A percentile compares a stretch with the other conserved stretches of the same genome.
These are phyloP conservation scores for Pyrus betulifolia DNA, from an alignment of 306 rosid species.

Conservation along the genomic window DNA sequence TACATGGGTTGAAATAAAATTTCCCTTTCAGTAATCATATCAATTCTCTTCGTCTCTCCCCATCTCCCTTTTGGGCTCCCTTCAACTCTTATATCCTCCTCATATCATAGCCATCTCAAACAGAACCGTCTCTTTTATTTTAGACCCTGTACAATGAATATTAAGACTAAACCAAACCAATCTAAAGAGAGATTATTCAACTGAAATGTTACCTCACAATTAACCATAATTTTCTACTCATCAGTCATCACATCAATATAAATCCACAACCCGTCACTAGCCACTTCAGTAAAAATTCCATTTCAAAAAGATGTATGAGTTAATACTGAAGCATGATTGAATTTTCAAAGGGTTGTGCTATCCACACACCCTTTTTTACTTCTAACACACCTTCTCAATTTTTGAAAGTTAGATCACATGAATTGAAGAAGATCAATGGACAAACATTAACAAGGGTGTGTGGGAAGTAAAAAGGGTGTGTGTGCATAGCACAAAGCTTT, in stretches of 20 bases:
- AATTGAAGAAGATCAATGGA: no score
- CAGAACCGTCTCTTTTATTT: not conserved
- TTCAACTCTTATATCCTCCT: not conserved
- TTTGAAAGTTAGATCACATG: no score
- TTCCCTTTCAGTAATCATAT: not conserved
- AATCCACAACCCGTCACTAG: not conserved
- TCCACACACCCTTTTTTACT: no score
- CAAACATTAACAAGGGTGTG: no score
- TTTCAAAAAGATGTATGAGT: not conserved
- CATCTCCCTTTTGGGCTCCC: not conserved
- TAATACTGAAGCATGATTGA: not conserved
- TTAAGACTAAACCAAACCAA: not conserved
- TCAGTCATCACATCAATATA: not conserved
- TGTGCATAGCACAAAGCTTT: no score
- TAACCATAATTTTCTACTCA: not conserved
- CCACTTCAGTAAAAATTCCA: not conserved
- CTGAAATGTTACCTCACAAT: not conserved
- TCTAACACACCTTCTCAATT: no score
- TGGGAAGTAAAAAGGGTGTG: no score
- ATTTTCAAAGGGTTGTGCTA: not conserved
- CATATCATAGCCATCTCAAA: not conserved
- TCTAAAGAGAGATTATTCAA: not conserved
- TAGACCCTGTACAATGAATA: not conserved
- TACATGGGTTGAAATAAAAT: no score
- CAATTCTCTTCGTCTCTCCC: not conserved